phyloP scores from a whole-genome alignment of 2,329 filamentous ascomycete species.

The Fusarium verrucosum region DNA sequence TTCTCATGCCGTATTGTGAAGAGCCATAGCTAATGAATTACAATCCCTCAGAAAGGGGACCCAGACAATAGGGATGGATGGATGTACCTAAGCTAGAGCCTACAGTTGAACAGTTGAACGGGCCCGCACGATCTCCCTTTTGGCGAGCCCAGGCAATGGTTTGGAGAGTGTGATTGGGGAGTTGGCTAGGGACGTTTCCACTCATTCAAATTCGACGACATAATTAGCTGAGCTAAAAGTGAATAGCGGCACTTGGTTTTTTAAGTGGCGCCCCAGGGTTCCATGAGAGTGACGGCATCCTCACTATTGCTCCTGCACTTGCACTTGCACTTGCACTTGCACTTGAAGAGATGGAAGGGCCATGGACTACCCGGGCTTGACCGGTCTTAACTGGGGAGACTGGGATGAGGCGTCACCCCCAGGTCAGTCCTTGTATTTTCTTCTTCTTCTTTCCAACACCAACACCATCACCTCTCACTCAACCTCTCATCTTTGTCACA shows the following conservation, averaged over 20 bases:
- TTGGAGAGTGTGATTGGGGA: background rate
- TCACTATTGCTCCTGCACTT: slow-evolving; percentile 1
- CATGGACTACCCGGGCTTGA: background rate
- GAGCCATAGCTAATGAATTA: slow-evolving; percentile 19
- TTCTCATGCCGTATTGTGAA: slow-evolving; percentile 3
- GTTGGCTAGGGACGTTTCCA: slow-evolving; percentile 1
- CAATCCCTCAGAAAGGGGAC: background rate
- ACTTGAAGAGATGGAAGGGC: background rate
- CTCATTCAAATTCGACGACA: slow-evolving; percentile 2
- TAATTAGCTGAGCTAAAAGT: slow-evolving; percentile 19
- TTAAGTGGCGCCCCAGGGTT: slow-evolving; percentile 33
- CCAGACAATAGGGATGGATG: background rate
- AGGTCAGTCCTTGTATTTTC: slow-evolving; percentile 6
- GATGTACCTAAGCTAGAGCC: no score
- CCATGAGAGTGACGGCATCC: slow-evolving; percentile 40
- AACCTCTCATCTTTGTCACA: slow-evolving; percentile 8
- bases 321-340: background rate
- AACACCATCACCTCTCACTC: slow-evolving; percentile 5
- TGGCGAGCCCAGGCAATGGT: background rate
- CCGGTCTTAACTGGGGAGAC: background rate
- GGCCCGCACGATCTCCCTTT: slow-evolving; percentile 21
- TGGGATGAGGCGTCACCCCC: slow-evolving; percentile 26
- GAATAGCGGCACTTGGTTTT: slow-evolving; percentile 37
- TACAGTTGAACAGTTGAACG: no score
- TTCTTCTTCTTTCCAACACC: slow-evolving; percentile 14